Conservation (phyloP, 129 eudicot species). For the Apium graveolens region DNA sequence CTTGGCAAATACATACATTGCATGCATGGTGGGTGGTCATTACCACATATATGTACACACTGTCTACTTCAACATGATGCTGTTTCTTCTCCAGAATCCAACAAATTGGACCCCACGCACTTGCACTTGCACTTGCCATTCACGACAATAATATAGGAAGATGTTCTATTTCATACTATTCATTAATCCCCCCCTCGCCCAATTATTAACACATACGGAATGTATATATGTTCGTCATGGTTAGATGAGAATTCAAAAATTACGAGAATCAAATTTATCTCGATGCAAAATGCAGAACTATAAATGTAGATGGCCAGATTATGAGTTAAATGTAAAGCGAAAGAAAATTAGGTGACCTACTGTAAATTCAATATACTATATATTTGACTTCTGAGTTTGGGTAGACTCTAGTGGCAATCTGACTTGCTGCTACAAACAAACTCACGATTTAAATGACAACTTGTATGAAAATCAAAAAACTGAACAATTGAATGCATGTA, state of each 20-base stretch:
- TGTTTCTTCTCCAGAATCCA: neutral
- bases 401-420: neutral
- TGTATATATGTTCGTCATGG: neutral
- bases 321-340: too few species aligned
- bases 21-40: neutral
- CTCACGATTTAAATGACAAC: neutral
- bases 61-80: neutral
- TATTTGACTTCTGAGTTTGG: neutral
- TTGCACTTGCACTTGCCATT: slow-evolving; percentile 4
- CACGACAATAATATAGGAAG: neutral
- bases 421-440: neutral
- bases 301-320: neutral
- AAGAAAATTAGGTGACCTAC: neutral
- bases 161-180: neutral
- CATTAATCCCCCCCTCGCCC: too few species aligned
- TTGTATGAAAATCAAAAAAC: neutral
- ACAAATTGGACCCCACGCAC: slow-evolving; percentile 5
- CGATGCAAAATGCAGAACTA: too few species aligned
- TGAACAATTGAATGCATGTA: neutral
- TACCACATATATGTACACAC: neutral
- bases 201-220: too few species aligned
- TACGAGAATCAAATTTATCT: neutral
- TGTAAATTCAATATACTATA: neutral
- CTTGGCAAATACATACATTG: neutral
- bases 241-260: neutral